Evolutionary conservation across 495 filamentous ascomycete species (phyloP).

Genomic region (Mytilinidion resinicola): DNA sequence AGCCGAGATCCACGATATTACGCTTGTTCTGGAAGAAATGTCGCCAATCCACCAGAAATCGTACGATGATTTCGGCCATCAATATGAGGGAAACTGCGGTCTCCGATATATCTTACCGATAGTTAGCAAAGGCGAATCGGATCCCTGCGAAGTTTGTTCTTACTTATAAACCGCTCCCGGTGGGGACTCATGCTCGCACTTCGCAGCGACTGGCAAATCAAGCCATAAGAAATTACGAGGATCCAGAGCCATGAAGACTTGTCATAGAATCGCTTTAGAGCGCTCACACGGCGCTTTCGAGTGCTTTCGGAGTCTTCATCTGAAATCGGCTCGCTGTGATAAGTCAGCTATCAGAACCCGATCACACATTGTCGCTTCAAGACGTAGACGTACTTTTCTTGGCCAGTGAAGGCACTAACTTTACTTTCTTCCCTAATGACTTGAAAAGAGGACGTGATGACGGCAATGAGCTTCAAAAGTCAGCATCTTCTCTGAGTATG

Average conservation of each 20-base stretch:
- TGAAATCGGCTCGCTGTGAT: slow-evolving; percentile 7
- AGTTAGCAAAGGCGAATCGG: slow-evolving; percentile 17
- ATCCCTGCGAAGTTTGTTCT: not conserved
- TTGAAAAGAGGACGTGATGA: slow-evolving; percentile 98
- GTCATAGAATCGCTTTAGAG: slow-evolving; percentile 62
- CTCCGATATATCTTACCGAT: slow-evolving; percentile 52
- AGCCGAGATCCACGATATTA: slow-evolving; percentile 72
- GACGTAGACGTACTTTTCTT: slow-evolving; percentile 44
- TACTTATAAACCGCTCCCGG: slow-evolving; percentile 49
- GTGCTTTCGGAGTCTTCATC: slow-evolving; percentile 35
- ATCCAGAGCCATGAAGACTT: slow-evolving; percentile 77
- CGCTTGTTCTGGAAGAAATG: slow-evolving; percentile 62
- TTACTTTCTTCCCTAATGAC: slow-evolving; percentile 96
- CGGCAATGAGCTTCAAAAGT: slow-evolving; percentile 61
- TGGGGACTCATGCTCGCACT: slow-evolving; percentile 61
- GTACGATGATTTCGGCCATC: slow-evolving; percentile 72
- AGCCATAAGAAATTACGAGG: slow-evolving; percentile 65
- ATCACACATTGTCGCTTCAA: too few relatives aligned
- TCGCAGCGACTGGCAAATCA: slow-evolving; percentile 67
- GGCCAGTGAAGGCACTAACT: slow-evolving; percentile 81
- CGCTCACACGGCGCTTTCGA: slow-evolving; percentile 44
- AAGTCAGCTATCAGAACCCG: too few relatives aligned
- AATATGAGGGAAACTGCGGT: slow-evolving; percentile 72
- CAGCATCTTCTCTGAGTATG: not conserved
- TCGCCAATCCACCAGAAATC: slow-evolving; percentile 73